Percentiles rank a stretch among this genome's conserved stretches.
phyloP scores from a whole-genome alignment of 805 yeast species.

The Barnettozyma pratensis region DNA sequence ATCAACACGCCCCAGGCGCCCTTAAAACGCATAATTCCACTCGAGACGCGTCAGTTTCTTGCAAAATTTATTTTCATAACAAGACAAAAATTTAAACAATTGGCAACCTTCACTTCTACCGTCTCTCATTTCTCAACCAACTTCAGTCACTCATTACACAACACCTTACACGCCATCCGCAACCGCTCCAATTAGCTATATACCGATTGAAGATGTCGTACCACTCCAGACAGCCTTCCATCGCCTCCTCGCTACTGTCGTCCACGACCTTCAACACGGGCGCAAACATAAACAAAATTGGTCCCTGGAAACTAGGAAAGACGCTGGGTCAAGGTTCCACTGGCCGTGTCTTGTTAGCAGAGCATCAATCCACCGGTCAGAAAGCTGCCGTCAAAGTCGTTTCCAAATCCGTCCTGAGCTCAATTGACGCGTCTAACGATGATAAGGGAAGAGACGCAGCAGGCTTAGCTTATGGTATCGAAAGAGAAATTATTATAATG shows the following conservation, averaged over 20 bases:
- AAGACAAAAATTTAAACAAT: too few species aligned
- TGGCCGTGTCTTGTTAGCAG: conserved; percentile 72
- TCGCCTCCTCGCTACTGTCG: conserved; percentile 50
- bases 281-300: conserved; percentile 41
- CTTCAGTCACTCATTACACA: too few species aligned
- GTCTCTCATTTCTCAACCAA: too few species aligned
- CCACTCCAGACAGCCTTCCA: conserved; percentile 52
- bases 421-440: conserved; percentile 29
- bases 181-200: too few species aligned
- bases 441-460: conserved; percentile 39
- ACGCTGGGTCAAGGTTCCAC: conserved; percentile 82
- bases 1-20: too few species aligned
- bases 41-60: too few species aligned
- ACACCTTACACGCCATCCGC: too few species aligned
- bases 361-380: conserved; percentile 63
- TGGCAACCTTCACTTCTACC: too few species aligned
- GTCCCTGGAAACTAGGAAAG: conserved; percentile 80
- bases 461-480: conserved; percentile 90
- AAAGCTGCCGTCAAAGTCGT: conserved; percentile 82
- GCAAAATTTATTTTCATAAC: too few species aligned
- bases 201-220: conserved; percentile 24
- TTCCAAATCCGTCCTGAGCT: conserved; percentile 51
- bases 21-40: too few species aligned
- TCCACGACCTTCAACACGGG: conserved; percentile 40
- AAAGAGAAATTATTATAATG: conserved; percentile 96